Base-by-base conservation (phyloP, 257 asterid genomes). In the Knoxia roxburghii region DNA sequence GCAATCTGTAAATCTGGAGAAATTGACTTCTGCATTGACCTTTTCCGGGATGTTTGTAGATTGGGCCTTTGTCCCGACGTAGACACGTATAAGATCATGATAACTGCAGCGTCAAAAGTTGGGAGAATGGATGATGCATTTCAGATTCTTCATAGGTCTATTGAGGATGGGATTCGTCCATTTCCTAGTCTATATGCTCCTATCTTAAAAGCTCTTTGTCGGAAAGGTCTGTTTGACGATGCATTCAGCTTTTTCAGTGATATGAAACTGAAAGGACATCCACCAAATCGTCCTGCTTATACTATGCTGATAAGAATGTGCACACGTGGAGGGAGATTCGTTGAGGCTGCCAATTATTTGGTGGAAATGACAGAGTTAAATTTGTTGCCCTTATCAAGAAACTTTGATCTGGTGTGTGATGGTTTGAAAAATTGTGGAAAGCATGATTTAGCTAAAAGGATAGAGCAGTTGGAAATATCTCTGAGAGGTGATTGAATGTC, bases 181-280 rank as follows among this genome's bases (percentile, higher is more conserved):
- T 93, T 90, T 79, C 99, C 99, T 33, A 93, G 99, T 77, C 69
- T 93, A 64, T 93, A 93, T 70, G 97, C 99, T 79, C 95, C 99
- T 10, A 79, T 90, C 39, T 64, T 93, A 33, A 93, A 93, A 72
- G 87, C 95, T 33, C 84, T 83, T 62, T 85, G 81, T 48, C 78
- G 88, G 24, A 80, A 79, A 71, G 97, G 99, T 46, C 90, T 79
- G 66, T 93, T 90, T 72, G 97, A 88, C 55, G 99, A 93, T 80
- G 95, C 99, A 17, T 85, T 90, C 59, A 83, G 99, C 73, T 93
- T 90, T 73, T 93, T 93, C 67, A 75, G 85, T 63, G 99, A 93
- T 69, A 90, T 93, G 95, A 93, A 88, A 74, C 76, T 90, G 79
- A 90, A 90, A 79, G 99, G 99, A 54, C 99, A 93, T 76, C 90